Evolutionary conservation across 805 yeast species (phyloP).

Genomic region (Candida vaughaniae): DNA sequence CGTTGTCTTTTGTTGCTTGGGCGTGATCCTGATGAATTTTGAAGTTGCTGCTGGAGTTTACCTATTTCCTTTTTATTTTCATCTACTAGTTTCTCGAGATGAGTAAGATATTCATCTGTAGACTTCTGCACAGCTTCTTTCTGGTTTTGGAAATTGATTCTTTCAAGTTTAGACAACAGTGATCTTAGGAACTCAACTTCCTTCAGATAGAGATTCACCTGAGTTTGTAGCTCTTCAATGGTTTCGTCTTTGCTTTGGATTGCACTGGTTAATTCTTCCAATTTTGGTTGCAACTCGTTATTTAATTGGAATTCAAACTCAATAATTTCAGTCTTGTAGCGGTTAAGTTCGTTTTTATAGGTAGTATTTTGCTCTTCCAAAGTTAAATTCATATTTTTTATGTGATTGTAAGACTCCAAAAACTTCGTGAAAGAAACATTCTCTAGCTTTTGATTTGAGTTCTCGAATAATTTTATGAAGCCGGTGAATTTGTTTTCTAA

Average conservation of each 20-base stretch:
- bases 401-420: conserved; percentile 16
- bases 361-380: conserved; percentile 38
- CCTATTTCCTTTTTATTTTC: conserved; percentile 54
- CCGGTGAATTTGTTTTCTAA: conserved; percentile 48
- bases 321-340: conserved; percentile 14
- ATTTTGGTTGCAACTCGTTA: conserved; percentile 11
- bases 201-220: conserved; percentile 49
- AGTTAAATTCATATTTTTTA: conserved; percentile 29
- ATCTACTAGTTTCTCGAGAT: conserved; percentile 50
- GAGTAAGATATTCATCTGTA: conserved; percentile 36
- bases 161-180: conserved; percentile 53
- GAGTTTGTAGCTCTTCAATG: conserved; percentile 46
- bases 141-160: conserved; percentile 16
- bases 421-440: conserved; percentile 30
- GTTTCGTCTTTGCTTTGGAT: conserved; percentile 14
- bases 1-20: conserved; percentile 28
- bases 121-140: conserved; percentile 28
- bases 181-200: conserved; percentile 59
- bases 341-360: conserved; percentile 18
- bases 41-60: conserved; percentile 39
- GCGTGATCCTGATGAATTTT: conserved; percentile 12
- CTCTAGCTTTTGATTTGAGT: not conserved
- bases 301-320: conserved; percentile 15
- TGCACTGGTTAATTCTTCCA: conserved; percentile 13
- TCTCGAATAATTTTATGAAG: conserved; percentile 32